Conservation (phyloP, 2,329 filamentous ascomycete species). For the Monosporascus cannonballus region DNA sequence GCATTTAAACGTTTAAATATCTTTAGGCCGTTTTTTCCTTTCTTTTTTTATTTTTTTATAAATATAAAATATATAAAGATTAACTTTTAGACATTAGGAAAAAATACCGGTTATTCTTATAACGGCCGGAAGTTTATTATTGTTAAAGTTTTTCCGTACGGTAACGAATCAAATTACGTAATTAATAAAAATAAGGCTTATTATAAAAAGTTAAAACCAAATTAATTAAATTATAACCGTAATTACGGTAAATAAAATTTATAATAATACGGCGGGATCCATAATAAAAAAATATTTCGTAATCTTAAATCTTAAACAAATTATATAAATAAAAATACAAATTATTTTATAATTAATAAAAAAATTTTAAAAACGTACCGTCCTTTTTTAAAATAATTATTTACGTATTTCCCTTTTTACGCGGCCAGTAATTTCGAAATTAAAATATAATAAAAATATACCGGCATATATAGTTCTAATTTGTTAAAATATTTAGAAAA, state of each 20-base stretch:
- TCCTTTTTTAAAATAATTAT: neutral
- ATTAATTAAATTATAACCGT: neutral
- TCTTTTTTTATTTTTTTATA: no score
- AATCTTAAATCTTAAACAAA: neutral
- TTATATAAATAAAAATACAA: neutral
- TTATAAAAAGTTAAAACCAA: neutral
- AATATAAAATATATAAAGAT: no score
- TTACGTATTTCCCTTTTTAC: neutral
- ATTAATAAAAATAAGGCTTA: neutral
- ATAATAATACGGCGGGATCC: neutral
- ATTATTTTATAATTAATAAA: neutral
- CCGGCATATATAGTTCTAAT: no score
- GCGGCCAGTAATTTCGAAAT: neutral
- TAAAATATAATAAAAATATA: no score
- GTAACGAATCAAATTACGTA: neutral
- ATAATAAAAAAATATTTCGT: neutral
- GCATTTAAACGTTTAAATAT: no score
- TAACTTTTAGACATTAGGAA: no score
- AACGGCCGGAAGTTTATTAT: neutral
- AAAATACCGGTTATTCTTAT: no score
- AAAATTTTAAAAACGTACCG: neutral
- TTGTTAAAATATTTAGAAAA: no score
- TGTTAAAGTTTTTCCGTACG: neutral
- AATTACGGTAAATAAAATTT: neutral
- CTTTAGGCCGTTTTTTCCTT: no score